Percentiles rank a stretch among this genome's conserved stretches.
Conservation (phyloP, 2,329 filamentous ascomycete genomes). For the Tolypocladium pustulatum region DNA sequence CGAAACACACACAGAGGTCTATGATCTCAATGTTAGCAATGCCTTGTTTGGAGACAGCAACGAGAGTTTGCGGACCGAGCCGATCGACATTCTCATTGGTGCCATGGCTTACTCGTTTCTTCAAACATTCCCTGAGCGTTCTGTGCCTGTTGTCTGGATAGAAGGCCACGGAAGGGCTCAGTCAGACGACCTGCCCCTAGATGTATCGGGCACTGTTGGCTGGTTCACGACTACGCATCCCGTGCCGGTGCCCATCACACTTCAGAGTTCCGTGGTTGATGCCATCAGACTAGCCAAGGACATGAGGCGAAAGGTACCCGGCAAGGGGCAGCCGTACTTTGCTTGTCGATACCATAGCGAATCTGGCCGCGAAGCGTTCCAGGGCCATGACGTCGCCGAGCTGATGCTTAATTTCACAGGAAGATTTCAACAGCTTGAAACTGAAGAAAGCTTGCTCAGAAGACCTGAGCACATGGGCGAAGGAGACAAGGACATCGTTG, state of each 20-base stretch:
- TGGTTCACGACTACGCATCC: slow-evolving; percentile 35
- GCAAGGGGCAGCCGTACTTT: slow-evolving; percentile 28
- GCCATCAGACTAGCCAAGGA: slow-evolving; percentile 21
- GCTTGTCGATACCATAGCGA: slow-evolving; percentile 19
- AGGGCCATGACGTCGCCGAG: slow-evolving; percentile 28
- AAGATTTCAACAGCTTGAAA: slow-evolving; percentile 31
- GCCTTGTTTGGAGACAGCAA: slow-evolving; percentile 15
- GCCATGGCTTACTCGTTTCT: slow-evolving; percentile 22
- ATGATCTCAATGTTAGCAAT: not conserved
- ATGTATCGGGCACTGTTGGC: slow-evolving; percentile 29
- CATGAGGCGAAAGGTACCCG: slow-evolving; percentile 18
- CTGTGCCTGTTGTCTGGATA: slow-evolving; percentile 23
- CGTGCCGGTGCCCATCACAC: slow-evolving; percentile 9
- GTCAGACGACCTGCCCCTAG: slow-evolving; percentile 9
- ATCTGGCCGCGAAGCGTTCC: slow-evolving; percentile 18
- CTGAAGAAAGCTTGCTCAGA: slow-evolving; percentile 13
- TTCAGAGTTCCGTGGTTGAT: slow-evolving; percentile 1
- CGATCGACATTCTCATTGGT: slow-evolving; percentile 27
- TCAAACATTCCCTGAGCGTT: slow-evolving; percentile 21
- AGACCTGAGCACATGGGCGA: not conserved
- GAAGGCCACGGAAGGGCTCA: slow-evolving; percentile 31
- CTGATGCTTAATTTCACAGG: slow-evolving; percentile 38
- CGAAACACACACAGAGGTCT: slow-evolving; percentile 4
- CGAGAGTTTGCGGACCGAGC: slow-evolving; percentile 19
- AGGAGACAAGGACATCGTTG: not conserved